Conservation (phyloP, 306 rosid species). For the Cucurbita argyrosperma region DNA sequence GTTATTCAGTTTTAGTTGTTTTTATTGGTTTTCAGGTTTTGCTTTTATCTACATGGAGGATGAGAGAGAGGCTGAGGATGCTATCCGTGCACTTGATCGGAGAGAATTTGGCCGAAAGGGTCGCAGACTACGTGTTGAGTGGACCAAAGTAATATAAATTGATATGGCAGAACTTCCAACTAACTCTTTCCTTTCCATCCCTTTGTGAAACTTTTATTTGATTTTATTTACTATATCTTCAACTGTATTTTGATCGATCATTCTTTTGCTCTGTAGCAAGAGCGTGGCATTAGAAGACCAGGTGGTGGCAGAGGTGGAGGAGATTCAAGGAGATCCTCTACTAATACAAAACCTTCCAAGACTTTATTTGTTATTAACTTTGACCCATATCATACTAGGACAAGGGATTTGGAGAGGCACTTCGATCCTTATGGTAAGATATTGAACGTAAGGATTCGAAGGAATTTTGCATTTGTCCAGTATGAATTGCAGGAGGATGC, state of each 20-base stretch:
- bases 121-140: slow-evolving; percentile 94
- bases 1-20: slow-evolving; percentile 8
- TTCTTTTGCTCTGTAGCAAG: slow-evolving; percentile 40
- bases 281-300: slow-evolving; percentile 81
- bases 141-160: slow-evolving; percentile 63
- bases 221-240: not conserved
- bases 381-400: slow-evolving; percentile 80
- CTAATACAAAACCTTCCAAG: slow-evolving; percentile 68
- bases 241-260: not conserved
- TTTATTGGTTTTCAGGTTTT: slow-evolving; percentile 43
- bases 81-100: slow-evolving; percentile 72
- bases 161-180: not conserved
- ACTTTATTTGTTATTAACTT: slow-evolving; percentile 90
- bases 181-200: not conserved
- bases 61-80: slow-evolving; percentile 93
- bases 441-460: slow-evolving; percentile 75
- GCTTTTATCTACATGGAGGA: slow-evolving; percentile 98
- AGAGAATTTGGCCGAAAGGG: slow-evolving; percentile 87
- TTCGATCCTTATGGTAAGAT: slow-evolving; percentile 94
- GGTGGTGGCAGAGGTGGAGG: slow-evolving; percentile 22
- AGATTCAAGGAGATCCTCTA: slow-evolving; percentile 59
- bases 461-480: slow-evolving; percentile 93
- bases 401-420: slow-evolving; percentile 94
- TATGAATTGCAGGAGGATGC: slow-evolving; percentile 93
- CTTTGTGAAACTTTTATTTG: not conserved